These are phyloP conservation scores for Bimuria novae-zelandiae DNA, from an alignment of 2,329 filamentous ascomycete genomes.

Conservation along the genomic window DNA sequence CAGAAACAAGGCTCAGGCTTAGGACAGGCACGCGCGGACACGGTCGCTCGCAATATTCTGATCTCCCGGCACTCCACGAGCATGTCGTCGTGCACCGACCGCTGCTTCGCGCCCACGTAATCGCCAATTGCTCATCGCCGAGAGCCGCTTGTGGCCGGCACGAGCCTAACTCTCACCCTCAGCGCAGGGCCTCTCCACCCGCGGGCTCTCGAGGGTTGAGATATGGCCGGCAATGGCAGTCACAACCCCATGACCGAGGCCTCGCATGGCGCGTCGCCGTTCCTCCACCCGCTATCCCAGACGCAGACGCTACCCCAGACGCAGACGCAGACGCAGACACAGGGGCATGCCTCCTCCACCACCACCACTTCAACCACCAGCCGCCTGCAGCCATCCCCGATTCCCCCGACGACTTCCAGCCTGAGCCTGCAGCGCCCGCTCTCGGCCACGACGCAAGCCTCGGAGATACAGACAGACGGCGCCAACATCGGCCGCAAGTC, in stretches of 20 bases:
- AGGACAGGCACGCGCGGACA: background rate
- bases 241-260: constrained; percentile 32
- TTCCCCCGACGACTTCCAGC: constrained; percentile 35
- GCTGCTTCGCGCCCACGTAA: constrained; percentile 36
- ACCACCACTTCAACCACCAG: constrained; percentile 13
- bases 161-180: background rate
- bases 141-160: background rate
- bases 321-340: too few species aligned
- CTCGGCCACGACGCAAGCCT: constrained; percentile 37
- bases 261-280: constrained; percentile 23
- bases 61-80: constrained; percentile 8
- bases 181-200: background rate
- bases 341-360: too few species aligned
- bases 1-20: background rate
- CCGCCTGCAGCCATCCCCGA: constrained; percentile 39
- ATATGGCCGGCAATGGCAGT: constrained; percentile 33
- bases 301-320: too few species aligned
- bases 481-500: constrained; percentile 29
- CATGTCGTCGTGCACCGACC: constrained; percentile 29
- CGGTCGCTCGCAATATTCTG: constrained; percentile 1
- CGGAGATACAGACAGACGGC: constrained; percentile 28
- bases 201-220: constrained; percentile 21
- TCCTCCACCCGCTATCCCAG: too few species aligned
- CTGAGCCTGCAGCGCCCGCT: constrained; percentile 35
- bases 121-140: constrained; percentile 12